phyloP scores from a whole-genome alignment of 2,329 filamentous ascomycete species.

The Emmonsiellopsis sp. region DNA sequence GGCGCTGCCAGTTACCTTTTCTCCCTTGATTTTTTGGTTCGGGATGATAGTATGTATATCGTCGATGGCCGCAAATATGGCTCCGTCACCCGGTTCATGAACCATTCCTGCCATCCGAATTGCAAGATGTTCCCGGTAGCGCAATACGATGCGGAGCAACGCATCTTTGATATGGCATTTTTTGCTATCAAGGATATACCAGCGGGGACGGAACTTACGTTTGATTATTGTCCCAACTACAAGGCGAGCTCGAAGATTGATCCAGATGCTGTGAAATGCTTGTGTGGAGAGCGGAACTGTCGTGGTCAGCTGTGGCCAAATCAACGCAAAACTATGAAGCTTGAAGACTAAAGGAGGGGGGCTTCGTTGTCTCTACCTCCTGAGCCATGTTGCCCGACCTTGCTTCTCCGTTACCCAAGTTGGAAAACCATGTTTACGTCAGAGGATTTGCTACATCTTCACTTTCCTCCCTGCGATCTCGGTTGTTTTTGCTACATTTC shows the following conservation, averaged over 20 bases:
- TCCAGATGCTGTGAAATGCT: slow-evolving; percentile 31
- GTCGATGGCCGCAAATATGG: slow-evolving; percentile 36
- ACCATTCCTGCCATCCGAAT: slow-evolving; percentile 40
- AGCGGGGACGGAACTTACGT: slow-evolving; percentile 34
- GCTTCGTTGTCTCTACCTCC: too few species aligned
- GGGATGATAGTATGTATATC: slow-evolving; percentile 24
- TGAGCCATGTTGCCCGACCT: too few species aligned
- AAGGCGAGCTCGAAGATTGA: slow-evolving; percentile 18
- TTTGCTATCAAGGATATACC: slow-evolving; percentile 36
- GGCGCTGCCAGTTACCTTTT: slow-evolving; percentile 33
- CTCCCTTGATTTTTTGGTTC: slow-evolving; percentile 28
- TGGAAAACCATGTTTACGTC: too few species aligned
- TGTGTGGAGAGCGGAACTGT: slow-evolving; percentile 35
- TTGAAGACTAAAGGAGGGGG: background rate
- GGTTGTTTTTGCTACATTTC: too few species aligned
- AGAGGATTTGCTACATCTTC: too few species aligned
- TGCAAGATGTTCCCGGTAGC: slow-evolving; percentile 36
- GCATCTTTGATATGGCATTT: slow-evolving; percentile 38
- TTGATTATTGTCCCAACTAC: slow-evolving; percentile 36
- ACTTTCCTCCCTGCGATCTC: too few species aligned
- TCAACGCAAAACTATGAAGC: slow-evolving; percentile 22
- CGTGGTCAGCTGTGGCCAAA: slow-evolving; percentile 36
- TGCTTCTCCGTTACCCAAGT: too few species aligned
- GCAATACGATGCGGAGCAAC: slow-evolving; percentile 28
- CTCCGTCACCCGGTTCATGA: slow-evolving; percentile 36